Conservation (phyloP, 1,284 basidiomycete species). For the Sporisorium sorghi region DNA sequence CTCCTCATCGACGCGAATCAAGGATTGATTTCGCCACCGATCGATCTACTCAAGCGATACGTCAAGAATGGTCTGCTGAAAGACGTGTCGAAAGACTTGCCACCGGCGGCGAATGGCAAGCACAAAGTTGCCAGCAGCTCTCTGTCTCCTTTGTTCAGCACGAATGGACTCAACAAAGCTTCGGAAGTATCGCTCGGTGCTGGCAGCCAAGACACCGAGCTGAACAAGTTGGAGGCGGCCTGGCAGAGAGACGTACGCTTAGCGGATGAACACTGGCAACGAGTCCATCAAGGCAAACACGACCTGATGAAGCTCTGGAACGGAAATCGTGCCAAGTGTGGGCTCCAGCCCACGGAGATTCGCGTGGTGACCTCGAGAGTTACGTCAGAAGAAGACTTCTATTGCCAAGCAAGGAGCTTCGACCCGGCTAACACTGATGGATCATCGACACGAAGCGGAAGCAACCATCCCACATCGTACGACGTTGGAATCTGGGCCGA, state of each 20-base stretch:
- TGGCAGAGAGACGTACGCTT: background rate
- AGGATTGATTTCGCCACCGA: too few relatives aligned
- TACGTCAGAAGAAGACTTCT: too few relatives aligned
- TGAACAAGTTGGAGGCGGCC: too few relatives aligned
- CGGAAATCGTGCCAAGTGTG: background rate
- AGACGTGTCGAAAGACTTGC: too few relatives aligned
- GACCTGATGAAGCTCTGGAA: background rate
- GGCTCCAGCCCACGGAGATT: background rate
- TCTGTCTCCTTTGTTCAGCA: background rate
- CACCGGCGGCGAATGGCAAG: too few relatives aligned
- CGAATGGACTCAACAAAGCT: background rate
- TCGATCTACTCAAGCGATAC: too few relatives aligned
- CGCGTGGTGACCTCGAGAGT: background rate
- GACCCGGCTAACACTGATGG: background rate
- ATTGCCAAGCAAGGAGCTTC: background rate
- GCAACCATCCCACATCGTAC: too few relatives aligned
- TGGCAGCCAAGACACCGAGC: too few relatives aligned
- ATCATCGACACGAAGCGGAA: too few relatives aligned
- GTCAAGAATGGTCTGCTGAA: too few relatives aligned
- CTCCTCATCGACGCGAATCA: constrained; percentile 11
- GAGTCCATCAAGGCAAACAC: background rate
- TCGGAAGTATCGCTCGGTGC: too few relatives aligned
- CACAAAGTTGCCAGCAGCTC: too few relatives aligned
- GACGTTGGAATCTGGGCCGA: constrained; percentile 8
- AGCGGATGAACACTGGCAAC: background rate